Evolutionary conservation across 2,329 filamentous ascomycete genomes (phyloP), one percentile per base, ranked within the genome.

Genomic region (Neocatenulostroma microsporum): DNA sequence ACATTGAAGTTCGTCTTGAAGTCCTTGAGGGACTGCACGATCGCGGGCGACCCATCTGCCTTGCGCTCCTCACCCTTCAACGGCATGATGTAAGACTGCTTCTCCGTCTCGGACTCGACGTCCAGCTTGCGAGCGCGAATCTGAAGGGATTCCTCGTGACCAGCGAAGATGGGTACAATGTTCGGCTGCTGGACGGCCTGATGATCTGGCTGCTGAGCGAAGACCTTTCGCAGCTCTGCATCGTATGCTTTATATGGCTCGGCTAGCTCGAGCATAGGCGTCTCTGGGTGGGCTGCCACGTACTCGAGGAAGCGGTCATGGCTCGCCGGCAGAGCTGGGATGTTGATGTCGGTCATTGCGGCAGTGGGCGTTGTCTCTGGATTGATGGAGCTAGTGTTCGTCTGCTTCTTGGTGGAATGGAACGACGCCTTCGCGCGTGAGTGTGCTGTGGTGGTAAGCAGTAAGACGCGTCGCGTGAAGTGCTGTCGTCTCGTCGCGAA

Each of bases 1-100:
- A 93, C 57, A 40, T 74, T 74, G 62, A 94, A 89, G 60, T 91
- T 89, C 32, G 75, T 73, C 55, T 79, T 77, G 50, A 91, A 94
- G 20, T 84, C 78, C 31, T 74, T 69, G 30, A 91, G 55, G 10
- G 72, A 72, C 17, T 69, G 56, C 0, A 88, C 84, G 3, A 83
- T 72, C 3, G 85, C 84, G 3, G 75, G 75, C 1, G 78, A 73
- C 4, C 75, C 80, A 54, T 76, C 62, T 0, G 66, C 50, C 32
- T 77, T 78, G 23, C 85, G 78, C 34, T 80, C 70, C 3, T 76
- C 66, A 0, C 73, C 62, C 0, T 72, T 68, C 19, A 87, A 68
- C 5, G 73, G 57, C 80, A 87, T 84, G 55, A 87, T 74, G 53
- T 84, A 86, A 49, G 40, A 73, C 11, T 75, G 70, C 50, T 72